Evolutionary conservation across 176 grass and related monocot genomes (phyloP).

Genomic region (Oryza glaberrima): DNA sequence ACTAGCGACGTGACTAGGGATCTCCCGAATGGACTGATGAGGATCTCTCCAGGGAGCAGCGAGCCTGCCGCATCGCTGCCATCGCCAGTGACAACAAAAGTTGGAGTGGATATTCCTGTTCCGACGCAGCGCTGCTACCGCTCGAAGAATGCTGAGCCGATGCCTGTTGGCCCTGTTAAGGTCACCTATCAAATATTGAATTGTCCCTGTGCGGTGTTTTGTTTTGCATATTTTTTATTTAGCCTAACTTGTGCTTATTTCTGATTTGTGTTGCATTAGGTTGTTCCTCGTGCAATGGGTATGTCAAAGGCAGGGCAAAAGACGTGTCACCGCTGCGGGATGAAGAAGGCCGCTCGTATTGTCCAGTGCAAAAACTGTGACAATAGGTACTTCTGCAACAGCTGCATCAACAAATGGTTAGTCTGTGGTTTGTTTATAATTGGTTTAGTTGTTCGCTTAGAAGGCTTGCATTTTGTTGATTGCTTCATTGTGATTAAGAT

Average conservation of each 20-base stretch:
- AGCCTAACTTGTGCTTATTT: constrained; percentile 3
- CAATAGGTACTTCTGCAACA: constrained; percentile 73
- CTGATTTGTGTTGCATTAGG: constrained; percentile 43
- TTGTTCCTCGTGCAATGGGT: constrained; percentile 65
- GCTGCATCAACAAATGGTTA: constrained; percentile 87
- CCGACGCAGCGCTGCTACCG: constrained; percentile 64
- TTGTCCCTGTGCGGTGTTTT: constrained; percentile 28
- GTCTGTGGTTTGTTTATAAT: neutral
- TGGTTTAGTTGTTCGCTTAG: constrained; percentile 16
- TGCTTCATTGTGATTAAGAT: constrained; percentile 12
- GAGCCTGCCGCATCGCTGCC: constrained; percentile 24
- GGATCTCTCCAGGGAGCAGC: constrained; percentile 71
- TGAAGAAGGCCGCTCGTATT: constrained; percentile 57
- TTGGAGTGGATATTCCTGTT: constrained; percentile 64
- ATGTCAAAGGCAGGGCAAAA: constrained; percentile 49
- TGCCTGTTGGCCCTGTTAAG: constrained; percentile 82
- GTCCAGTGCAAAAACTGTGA: constrained; percentile 71
- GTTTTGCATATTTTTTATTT: constrained; percentile 32
- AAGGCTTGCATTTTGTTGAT: constrained; percentile 18
- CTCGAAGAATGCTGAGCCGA: constrained; percentile 89
- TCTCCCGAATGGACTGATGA: constrained; percentile 98
- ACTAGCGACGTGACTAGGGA: constrained; percentile 60
- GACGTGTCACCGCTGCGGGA: constrained; percentile 72
- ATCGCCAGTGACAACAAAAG: constrained; percentile 52
- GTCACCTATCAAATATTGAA: constrained; percentile 49